A percentile compares a stretch with the other conserved stretches of the same genome.
These are phyloP conservation scores for Colletotrichum liriopes DNA, from an alignment of 2,329 filamentous ascomycete species.

Conservation along the genomic window DNA sequence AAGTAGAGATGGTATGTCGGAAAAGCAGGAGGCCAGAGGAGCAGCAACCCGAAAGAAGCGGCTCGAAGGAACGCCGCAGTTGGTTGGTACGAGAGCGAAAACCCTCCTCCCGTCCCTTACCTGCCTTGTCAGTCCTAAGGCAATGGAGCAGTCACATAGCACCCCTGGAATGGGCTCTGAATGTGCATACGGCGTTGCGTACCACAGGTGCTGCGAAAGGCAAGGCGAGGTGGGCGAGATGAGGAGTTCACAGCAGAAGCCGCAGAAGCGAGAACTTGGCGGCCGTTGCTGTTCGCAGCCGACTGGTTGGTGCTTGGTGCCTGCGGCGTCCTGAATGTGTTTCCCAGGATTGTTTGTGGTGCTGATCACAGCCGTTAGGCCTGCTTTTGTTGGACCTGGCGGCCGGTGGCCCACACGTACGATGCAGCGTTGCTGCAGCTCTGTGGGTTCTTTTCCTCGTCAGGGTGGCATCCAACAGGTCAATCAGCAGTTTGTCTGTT, in stretches of 20 bases:
- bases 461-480: conserved; percentile 16
- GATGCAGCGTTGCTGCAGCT: conserved; percentile 38
- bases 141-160: background rate
- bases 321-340: background rate
- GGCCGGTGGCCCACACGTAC: conserved; percentile 4
- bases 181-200: conserved; percentile 5
- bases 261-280: conserved; percentile 41
- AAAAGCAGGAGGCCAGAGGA: conserved; percentile 3
- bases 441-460: conserved; percentile 8
- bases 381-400: conserved; percentile 11
- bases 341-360: conserved; percentile 19
- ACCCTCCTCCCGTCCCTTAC: background rate
- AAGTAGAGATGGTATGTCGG: background rate
- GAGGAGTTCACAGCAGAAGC: conserved; percentile 21
- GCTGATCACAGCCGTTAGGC: conserved; percentile 23
- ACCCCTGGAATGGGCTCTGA: conserved; percentile 5
- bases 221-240: conserved; percentile 23
- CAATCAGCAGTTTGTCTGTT: conserved; percentile 30
- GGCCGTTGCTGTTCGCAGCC: conserved; percentile 19
- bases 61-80: background rate
- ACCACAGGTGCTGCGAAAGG: conserved; percentile 8
- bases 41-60: background rate
- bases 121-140: conserved; percentile 23
- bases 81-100: conserved; percentile 6
- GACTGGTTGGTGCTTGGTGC: background rate